Evolutionary conservation across 768 basidiomycete genomes (phyloP).

Genomic region (Crepidotus variabilis): DNA sequence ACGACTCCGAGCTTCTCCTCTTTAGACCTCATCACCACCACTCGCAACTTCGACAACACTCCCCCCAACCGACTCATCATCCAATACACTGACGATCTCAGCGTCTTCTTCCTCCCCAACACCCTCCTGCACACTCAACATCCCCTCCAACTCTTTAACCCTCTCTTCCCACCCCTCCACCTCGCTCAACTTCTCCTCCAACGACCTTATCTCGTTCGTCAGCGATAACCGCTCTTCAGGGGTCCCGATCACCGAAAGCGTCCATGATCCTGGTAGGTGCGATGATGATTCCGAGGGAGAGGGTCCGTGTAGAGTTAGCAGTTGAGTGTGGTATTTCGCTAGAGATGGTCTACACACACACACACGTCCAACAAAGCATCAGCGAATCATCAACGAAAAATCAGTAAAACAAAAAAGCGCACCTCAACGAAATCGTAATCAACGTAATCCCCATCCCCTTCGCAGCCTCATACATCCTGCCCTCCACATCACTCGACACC

Average conservation of each 20-base stretch:
- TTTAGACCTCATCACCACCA: too few relatives aligned
- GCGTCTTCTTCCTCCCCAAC: not conserved
- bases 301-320: slow-evolving; percentile 77
- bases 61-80: too few relatives aligned
- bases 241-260: slow-evolving; percentile 65
- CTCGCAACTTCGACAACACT: too few relatives aligned
- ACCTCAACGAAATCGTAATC: slow-evolving; percentile 90
- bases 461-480: slow-evolving; percentile 90
- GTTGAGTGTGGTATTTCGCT: slow-evolving; percentile 84
- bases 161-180: slow-evolving; percentile 72
- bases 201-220: slow-evolving; percentile 64
- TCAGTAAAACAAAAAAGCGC: slow-evolving; percentile 13
- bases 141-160: slow-evolving; percentile 55
- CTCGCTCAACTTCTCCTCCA: slow-evolving; percentile 66
- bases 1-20: too few relatives aligned
- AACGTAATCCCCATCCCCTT: slow-evolving; percentile 88
- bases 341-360: slow-evolving; percentile 63
- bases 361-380: not conserved
- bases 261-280: slow-evolving; percentile 60
- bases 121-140: slow-evolving; percentile 40
- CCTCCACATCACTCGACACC: slow-evolving; percentile 94
- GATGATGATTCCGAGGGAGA: slow-evolving; percentile 2
- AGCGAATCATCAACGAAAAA: not conserved
- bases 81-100: too few relatives aligned
- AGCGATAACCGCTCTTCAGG: slow-evolving; percentile 72